A percentile compares a stretch with the other conserved stretches of the same genome.
Evolutionary conservation across 768 basidiomycete genomes (phyloP).

Genomic region (Russula vinacea): DNA sequence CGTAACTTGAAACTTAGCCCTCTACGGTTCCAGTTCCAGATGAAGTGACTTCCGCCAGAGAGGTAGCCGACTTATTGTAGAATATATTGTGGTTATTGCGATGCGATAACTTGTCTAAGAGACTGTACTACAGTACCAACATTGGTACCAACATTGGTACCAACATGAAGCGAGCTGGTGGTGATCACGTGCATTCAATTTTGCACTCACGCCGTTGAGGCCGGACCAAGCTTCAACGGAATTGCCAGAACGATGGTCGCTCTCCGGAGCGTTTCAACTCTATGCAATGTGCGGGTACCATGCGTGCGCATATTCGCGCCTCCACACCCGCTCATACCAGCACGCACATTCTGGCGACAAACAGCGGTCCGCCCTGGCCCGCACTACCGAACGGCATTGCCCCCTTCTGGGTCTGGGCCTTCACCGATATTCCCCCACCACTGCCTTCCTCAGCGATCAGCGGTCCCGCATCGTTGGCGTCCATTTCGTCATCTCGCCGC

Average conservation of each 20-base stretch:
- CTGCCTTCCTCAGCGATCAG: not conserved
- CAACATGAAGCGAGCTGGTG: too few species aligned
- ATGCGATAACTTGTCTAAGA: too few species aligned
- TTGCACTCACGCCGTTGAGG: not conserved
- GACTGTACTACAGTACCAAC: too few species aligned
- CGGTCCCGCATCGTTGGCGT: not conserved
- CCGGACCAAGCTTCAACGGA: not conserved
- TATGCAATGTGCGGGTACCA: not conserved
- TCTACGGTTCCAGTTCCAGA: too few species aligned
- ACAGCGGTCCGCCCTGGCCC: slow-evolving; percentile 11
- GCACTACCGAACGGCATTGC: slow-evolving; percentile 2
- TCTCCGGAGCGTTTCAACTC: slow-evolving; percentile 4
- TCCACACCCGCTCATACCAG: not conserved
- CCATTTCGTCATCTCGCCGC: slow-evolving; percentile 9
- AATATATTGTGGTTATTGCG: too few species aligned
- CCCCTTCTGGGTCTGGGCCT: not conserved
- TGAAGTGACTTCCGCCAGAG: too few species aligned
- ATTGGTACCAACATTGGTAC: too few species aligned
- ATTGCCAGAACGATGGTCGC: slow-evolving; percentile 6
- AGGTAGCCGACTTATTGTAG: too few species aligned
- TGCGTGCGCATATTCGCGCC: not conserved
- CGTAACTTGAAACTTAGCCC: not conserved
- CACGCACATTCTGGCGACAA: not conserved
- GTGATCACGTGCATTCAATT: not conserved
- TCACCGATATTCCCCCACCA: not conserved